Percentiles rank a stretch among this genome's conserved stretches.
These are phyloP conservation scores for Populus simonii DNA, from an alignment of 345 rosid species.

Conservation along the genomic window DNA sequence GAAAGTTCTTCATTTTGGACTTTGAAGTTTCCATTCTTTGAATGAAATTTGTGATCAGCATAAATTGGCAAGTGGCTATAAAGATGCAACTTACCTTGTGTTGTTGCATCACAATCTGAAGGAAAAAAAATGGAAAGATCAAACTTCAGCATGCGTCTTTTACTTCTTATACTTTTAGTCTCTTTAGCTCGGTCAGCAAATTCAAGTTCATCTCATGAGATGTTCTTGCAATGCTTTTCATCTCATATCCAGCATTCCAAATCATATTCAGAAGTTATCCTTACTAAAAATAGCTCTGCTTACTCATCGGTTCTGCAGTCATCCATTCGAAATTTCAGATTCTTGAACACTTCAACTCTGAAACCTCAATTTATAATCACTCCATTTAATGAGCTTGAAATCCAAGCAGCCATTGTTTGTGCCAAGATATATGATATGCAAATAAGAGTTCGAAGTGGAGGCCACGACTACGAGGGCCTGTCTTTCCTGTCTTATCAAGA, in stretches of 20 bases:
- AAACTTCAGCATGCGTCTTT: neutral
- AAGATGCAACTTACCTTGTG: neutral
- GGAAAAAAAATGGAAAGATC: neutral
- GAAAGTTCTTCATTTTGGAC: neutral
- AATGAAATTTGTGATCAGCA: neutral
- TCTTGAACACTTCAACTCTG: neutral
- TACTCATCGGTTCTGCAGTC: neutral
- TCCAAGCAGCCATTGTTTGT: slow-evolving; percentile 6
- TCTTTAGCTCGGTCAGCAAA: neutral
- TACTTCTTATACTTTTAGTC: neutral
- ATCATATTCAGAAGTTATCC: neutral
- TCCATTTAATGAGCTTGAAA: neutral
- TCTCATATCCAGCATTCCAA: neutral
- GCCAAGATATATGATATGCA: neutral
- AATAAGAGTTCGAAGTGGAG: slow-evolving; percentile 14
- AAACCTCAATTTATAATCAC: slow-evolving; percentile 8
- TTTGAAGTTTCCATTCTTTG: neutral
- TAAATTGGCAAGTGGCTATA: neutral
- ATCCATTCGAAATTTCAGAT: neutral
- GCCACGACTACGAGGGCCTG: slow-evolving; percentile 18
- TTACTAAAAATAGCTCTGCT: neutral
- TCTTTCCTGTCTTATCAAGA: slow-evolving; percentile 4
- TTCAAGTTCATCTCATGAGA: neutral
- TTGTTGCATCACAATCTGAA: neutral
- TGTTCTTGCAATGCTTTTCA: neutral